These are phyloP conservation scores for Bacterosira constricta DNA, from an alignment of 108 stramenopile genomes.

Conservation along the genomic window DNA sequence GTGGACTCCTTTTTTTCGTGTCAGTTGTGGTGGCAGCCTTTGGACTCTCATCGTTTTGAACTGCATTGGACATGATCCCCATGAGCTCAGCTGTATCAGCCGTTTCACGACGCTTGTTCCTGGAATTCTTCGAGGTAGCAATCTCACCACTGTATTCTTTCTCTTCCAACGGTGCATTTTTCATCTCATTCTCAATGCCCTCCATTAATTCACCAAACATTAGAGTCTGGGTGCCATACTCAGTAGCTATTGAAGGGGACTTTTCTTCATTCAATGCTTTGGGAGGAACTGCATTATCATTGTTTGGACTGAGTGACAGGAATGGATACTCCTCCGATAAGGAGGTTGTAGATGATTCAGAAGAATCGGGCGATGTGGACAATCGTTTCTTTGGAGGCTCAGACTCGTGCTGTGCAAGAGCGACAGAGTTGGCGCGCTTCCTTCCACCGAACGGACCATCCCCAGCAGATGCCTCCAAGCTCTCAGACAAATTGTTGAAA, in stretches of 20 bases:
- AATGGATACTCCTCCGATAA: conserved; percentile 40
- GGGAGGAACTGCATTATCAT: background rate
- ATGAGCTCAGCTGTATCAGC: conserved; percentile 24
- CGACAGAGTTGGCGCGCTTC: conserved; percentile 14
- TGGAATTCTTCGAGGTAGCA: conserved; percentile 1
- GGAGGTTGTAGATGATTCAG: conserved; percentile 1
- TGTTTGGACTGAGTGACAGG: conserved; percentile 18
- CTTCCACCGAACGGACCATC: conserved; percentile 22
- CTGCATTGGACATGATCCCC: conserved; percentile 9
- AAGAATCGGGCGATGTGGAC: conserved; percentile 4
- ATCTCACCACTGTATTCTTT: background rate
- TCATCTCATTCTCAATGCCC: conserved; percentile 8
- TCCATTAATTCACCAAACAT: conserved; percentile 28
- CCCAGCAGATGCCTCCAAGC: background rate
- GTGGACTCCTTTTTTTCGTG: conserved; percentile 13
- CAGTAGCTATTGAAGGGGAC: conserved; percentile 5
- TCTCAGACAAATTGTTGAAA: background rate
- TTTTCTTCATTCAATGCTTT: background rate
- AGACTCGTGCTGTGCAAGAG: background rate
- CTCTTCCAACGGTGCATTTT: background rate
- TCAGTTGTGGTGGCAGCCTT: background rate
- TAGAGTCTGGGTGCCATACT: conserved; percentile 11
- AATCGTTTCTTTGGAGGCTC: conserved; percentile 14
- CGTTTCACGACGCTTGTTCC: conserved; percentile 27
- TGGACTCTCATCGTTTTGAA: background rate